A percentile compares a stretch with the other conserved stretches of the same genome.
phyloP scores from a whole-genome alignment of 176 grass and related monocot genomes.

The Hyparrhenia diplandra region DNA sequence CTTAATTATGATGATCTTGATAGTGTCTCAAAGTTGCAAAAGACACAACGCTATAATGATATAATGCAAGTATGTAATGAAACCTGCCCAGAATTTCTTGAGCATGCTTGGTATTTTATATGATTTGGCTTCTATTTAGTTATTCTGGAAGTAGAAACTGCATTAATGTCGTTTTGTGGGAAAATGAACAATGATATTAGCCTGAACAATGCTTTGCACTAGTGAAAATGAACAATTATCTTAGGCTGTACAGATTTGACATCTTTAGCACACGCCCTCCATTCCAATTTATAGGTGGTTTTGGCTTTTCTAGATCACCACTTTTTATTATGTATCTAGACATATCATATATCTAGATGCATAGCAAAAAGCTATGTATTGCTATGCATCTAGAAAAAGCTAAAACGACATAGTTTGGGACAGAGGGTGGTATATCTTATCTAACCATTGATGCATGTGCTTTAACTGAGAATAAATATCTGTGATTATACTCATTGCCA shows the following conservation, averaged over 20 bases:
- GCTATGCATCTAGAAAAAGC: no score
- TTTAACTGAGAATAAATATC: background rate
- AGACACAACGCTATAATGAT: constrained; percentile 60
- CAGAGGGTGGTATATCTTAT: background rate
- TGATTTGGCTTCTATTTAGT: background rate
- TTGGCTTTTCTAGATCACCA: no score
- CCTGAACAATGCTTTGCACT: background rate
- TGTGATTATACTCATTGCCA: background rate
- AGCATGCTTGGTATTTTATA: background rate
- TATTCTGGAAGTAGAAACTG: background rate
- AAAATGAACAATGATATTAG: background rate
- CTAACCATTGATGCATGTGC: background rate
- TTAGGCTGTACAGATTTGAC: background rate
- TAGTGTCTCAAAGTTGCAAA: constrained; percentile 84
- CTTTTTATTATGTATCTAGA: no score
- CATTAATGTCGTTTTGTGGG: background rate
- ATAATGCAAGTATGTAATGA: constrained; percentile 64
- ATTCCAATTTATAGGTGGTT: no score
- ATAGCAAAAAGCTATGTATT: no score
- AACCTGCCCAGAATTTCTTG: background rate
- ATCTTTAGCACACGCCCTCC: background rate
- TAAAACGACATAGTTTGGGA: no score
- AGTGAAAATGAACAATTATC: no score
- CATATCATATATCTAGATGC: no score
- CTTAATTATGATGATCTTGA: constrained; percentile 90